Base-by-base conservation (phyloP, 2,329 filamentous ascomycete genomes). In the Cordyceps tenuipes region DNA sequence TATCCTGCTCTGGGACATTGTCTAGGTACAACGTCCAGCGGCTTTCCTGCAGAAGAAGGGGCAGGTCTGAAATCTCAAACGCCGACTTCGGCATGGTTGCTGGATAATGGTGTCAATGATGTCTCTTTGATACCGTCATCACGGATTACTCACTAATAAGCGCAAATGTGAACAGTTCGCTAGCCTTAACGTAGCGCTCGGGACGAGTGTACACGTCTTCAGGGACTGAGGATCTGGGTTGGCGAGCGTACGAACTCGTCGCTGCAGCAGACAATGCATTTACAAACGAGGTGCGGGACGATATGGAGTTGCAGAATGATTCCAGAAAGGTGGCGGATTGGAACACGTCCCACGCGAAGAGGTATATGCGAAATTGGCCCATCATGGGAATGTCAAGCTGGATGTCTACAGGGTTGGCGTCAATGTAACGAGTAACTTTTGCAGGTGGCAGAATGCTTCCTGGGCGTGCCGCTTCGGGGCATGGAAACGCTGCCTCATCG, bases 321-420 rank as follows among this genome's bases (percentile, higher is more conserved):
- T 81, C 75, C 26, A 91, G 75, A 71, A 89, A 89, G 1, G 75
- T 73, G 58, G 75, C 75, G 3, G 80, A 78, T 36, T 77, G 70
- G 59, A 79, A 76, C 2, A 90, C 76, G 66, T 89, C 79, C 67
- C 82, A 83, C 62, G 84, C 81, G 62, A 92, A 81, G 62, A 91
- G 79, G 70, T 89, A 91, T 50, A 91, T 81, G 53, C 87, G 82
- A 75, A 91, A 92, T 68, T 92, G 89, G 29, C 88, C 86, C 6
- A 91, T 76, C 72, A 90, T 82, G 1, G 89, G 89, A 49, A 91
- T 89, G 67, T 91, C 89, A 6, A 90, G 82, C 69, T 92, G 87
- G 31, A 91, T 76, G 65, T 91, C 86, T 47, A 92, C 83, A 0
- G 88, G 88, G 66, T 91, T 92, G 3, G 88, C 85, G 71, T 92